These are phyloP conservation scores for Celoporthe dispersa DNA, from an alignment of 2,329 filamentous ascomycete genomes.

Conservation along the genomic window DNA sequence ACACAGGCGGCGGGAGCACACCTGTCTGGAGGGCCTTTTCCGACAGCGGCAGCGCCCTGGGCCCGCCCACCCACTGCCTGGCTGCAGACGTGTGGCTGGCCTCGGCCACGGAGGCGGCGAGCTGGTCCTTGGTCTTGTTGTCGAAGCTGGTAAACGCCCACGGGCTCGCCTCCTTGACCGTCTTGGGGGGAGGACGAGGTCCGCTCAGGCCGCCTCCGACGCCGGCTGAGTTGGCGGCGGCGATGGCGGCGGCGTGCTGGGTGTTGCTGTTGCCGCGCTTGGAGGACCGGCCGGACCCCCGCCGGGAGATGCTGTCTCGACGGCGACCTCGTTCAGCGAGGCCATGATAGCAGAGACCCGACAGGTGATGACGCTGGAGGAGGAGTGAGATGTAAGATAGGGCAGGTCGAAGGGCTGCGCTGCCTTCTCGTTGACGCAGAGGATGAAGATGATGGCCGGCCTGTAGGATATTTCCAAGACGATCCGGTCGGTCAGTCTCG, in stretches of 20 bases:
- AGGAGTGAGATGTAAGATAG: constrained; percentile 26
- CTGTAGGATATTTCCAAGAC: constrained; percentile 5
- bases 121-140: constrained; percentile 24
- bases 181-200: constrained; percentile 22
- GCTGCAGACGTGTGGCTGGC: constrained; percentile 23
- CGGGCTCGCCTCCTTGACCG: constrained; percentile 14
- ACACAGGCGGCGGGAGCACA: constrained; percentile 25
- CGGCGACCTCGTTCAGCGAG: constrained; percentile 27
- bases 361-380: constrained; percentile 26
- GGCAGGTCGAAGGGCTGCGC: constrained; percentile 34
- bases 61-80: constrained; percentile 21
- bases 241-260: constrained; percentile 28
- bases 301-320: constrained; percentile 30
- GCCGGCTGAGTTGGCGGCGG: constrained; percentile 16
- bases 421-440: constrained; percentile 33
- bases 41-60: constrained; percentile 21
- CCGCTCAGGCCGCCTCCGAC: constrained; percentile 10
- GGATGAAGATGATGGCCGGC: constrained; percentile 29
- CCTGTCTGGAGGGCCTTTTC: constrained; percentile 32
- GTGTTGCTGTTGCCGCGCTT: constrained; percentile 26
- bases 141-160: constrained; percentile 26
- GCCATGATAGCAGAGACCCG: constrained; percentile 26
- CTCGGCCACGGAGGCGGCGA: constrained; percentile 23
- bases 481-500: neutral
- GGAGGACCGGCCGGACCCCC: constrained; percentile 21